Conservation (phyloP, 148 eudicot species). For the Salicornia ramosissima region DNA sequence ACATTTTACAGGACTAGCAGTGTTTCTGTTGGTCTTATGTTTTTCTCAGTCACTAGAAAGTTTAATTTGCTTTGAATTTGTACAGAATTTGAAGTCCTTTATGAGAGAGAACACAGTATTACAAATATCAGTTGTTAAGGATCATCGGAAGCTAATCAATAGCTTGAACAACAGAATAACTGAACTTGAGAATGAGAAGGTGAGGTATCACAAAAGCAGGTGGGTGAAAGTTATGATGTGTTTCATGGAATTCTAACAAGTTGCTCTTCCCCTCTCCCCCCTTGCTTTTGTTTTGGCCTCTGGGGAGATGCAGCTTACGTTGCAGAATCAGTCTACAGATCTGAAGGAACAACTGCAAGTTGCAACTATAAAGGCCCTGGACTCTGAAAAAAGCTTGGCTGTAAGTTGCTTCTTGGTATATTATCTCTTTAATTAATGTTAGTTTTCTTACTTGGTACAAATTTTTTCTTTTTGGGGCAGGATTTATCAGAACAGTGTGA, state of each 20-base stretch:
- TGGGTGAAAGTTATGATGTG: slow-evolving; percentile 6
- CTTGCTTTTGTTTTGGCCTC: background rate
- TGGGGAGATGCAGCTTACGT: slow-evolving; percentile 42
- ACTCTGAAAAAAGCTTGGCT: slow-evolving; percentile 39
- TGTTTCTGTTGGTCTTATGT: too few species aligned
- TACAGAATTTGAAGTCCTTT: slow-evolving; percentile 54
- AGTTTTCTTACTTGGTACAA: slow-evolving; percentile 14
- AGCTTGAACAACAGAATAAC: slow-evolving; percentile 39
- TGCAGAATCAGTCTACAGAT: slow-evolving; percentile 47
- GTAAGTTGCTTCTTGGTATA: slow-evolving; percentile 37
- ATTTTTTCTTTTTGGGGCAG: slow-evolving; percentile 36
- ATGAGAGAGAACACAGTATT: slow-evolving; percentile 35
- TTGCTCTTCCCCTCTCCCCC: slow-evolving; percentile 9
- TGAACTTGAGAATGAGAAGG: slow-evolving; percentile 78
- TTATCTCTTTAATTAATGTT: background rate
- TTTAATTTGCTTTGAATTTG: slow-evolving; percentile 17
- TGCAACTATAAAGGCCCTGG: slow-evolving; percentile 34
- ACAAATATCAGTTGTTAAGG: slow-evolving; percentile 36
- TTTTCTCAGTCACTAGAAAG: background rate
- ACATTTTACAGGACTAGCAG: too few species aligned
- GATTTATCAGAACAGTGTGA: slow-evolving; percentile 53
- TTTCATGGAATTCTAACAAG: slow-evolving; percentile 11
- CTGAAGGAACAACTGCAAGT: slow-evolving; percentile 43
- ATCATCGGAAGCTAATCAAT: slow-evolving; percentile 33
- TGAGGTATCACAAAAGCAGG: slow-evolving; percentile 23